A percentile compares a stretch with the other conserved stretches of the same genome.
Evolutionary conservation across 495 filamentous ascomycete species (phyloP).

Genomic region (Terfezia claveryi): DNA sequence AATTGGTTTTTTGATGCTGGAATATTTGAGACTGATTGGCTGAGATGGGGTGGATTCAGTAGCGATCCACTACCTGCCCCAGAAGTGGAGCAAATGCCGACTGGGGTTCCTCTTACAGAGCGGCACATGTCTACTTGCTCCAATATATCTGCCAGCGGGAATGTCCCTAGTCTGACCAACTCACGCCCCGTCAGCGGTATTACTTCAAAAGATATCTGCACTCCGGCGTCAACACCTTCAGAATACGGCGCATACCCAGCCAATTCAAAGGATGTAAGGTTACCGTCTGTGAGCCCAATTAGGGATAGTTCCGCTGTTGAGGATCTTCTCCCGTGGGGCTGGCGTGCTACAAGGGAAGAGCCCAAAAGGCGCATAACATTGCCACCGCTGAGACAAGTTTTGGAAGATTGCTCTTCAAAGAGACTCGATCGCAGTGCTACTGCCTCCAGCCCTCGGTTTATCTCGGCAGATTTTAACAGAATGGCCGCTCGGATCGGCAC

Average conservation of each 20-base stretch:
- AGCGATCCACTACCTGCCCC: constrained; percentile 1
- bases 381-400: constrained; percentile 15
- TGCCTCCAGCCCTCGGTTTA: constrained; percentile 1
- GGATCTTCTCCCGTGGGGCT: constrained; percentile 17
- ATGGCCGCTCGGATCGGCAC: background rate
- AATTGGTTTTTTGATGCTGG: constrained; percentile 18
- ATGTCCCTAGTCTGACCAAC: background rate
- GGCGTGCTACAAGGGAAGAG: constrained; percentile 13
- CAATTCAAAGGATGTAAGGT: constrained; percentile 8
- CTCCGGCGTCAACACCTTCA: constrained; percentile 7
- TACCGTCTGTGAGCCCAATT: constrained; percentile 16
- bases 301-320: constrained; percentile 13
- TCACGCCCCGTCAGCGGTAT: background rate
- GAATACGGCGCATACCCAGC: constrained; percentile 5
- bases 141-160: background rate
- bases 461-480: background rate
- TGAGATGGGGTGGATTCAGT: constrained; percentile 15
- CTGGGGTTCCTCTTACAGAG: constrained; percentile 1
- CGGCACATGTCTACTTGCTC: background rate
- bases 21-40: constrained; percentile 19
- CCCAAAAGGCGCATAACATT: constrained; percentile 14
- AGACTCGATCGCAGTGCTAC: constrained; percentile 7
- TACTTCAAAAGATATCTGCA: constrained; percentile 3
- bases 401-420: constrained; percentile 5
- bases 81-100: background rate